Percentiles rank a stretch among this genome's conserved stretches.
These are phyloP conservation scores for Laburnicola sp. DNA, from an alignment of 2,329 filamentous ascomycete species.

Conservation along the genomic window DNA sequence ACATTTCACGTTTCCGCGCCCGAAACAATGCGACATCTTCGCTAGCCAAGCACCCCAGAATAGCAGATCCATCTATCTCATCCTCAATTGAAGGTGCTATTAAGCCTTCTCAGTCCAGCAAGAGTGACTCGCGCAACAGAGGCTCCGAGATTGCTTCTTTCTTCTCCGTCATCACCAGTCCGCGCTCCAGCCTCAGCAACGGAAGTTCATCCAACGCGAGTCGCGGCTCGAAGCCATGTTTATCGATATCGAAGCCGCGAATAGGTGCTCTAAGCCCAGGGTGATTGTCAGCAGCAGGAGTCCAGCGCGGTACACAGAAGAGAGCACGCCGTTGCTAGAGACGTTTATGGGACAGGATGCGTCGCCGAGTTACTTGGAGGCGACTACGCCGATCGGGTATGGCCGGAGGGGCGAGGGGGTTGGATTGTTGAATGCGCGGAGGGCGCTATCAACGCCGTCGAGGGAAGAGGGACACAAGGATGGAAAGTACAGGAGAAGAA, in stretches of 20 bases:
- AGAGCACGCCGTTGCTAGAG: slow-evolving; percentile 29
- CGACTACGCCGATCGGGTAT: slow-evolving; percentile 40
- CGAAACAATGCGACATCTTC: slow-evolving; percentile 16
- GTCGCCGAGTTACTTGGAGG: slow-evolving; percentile 39
- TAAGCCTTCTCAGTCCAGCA: too few relatives aligned
- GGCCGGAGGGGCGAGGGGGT: slow-evolving; percentile 35
- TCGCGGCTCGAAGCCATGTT: slow-evolving; percentile 25
- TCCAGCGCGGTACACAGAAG: slow-evolving; percentile 21
- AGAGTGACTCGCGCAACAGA: slow-evolving; percentile 3
- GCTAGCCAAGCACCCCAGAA: slow-evolving; percentile 4
- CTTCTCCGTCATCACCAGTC: slow-evolving; percentile 7
- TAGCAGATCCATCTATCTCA: slow-evolving; percentile 7
- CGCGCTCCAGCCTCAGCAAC: slow-evolving; percentile 6
- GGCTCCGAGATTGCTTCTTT: slow-evolving; percentile 6
- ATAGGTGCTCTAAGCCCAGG: slow-evolving; percentile 26
- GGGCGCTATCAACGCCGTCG: slow-evolving; percentile 17
- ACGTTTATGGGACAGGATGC: slow-evolving; percentile 28
- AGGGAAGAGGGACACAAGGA: slow-evolving; percentile 29
- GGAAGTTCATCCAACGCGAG: slow-evolving; percentile 4
- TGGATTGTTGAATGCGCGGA: slow-evolving; percentile 24
- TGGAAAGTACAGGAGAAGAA: slow-evolving; percentile 23
- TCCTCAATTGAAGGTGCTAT: slow-evolving; percentile 1
- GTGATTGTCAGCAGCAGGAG: slow-evolving; percentile 19
- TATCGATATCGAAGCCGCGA: slow-evolving; percentile 40
- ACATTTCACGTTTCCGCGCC: slow-evolving; percentile 13